phyloP scores from a whole-genome alignment of 345 rosid genomes.

The Sisymbrium altissimum region DNA sequence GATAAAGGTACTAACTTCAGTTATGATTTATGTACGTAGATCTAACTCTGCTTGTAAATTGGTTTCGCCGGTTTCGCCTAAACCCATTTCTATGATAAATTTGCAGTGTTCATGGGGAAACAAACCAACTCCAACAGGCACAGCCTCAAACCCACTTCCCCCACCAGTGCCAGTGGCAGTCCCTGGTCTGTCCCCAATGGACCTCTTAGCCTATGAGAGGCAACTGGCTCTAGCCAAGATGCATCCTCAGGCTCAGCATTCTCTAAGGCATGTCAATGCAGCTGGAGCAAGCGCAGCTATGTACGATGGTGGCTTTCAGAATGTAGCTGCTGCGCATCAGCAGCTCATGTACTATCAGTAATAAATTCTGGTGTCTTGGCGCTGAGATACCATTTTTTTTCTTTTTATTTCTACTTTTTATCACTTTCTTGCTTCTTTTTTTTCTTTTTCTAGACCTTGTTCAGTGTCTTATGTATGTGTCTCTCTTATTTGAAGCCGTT shows the following conservation, averaged over 20 bases:
- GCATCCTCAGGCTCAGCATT: slow-evolving; percentile 79
- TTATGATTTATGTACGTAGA: background rate
- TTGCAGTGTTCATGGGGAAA: slow-evolving; percentile 94
- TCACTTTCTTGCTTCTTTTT: background rate
- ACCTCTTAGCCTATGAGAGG: slow-evolving; percentile 62
- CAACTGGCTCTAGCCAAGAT: slow-evolving; percentile 67
- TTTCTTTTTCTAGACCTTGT: slow-evolving; percentile 10
- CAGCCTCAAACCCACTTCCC: slow-evolving; percentile 79
- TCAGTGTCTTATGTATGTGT: slow-evolving; percentile 18
- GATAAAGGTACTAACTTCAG: slow-evolving; percentile 52
- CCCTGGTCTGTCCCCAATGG: slow-evolving; percentile 55
- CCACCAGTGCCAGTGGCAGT: slow-evolving; percentile 57
- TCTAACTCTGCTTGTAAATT: background rate
- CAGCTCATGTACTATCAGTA: slow-evolving; percentile 86
- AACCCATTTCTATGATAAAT: background rate
- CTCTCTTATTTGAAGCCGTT: slow-evolving; percentile 4
- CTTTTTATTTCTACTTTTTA: background rate
- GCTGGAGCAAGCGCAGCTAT: slow-evolving; percentile 71
- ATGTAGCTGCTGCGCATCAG: slow-evolving; percentile 71
- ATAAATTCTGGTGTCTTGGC: slow-evolving; percentile 4
- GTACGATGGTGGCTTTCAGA: slow-evolving; percentile 81
- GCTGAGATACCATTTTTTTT: background rate
- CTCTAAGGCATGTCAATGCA: slow-evolving; percentile 72
- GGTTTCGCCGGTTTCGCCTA: background rate
- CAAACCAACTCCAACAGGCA: slow-evolving; percentile 86